These are phyloP conservation scores for Lasiosphaeria ovina DNA, from an alignment of 495 filamentous ascomycete genomes.

Conservation along the genomic window DNA sequence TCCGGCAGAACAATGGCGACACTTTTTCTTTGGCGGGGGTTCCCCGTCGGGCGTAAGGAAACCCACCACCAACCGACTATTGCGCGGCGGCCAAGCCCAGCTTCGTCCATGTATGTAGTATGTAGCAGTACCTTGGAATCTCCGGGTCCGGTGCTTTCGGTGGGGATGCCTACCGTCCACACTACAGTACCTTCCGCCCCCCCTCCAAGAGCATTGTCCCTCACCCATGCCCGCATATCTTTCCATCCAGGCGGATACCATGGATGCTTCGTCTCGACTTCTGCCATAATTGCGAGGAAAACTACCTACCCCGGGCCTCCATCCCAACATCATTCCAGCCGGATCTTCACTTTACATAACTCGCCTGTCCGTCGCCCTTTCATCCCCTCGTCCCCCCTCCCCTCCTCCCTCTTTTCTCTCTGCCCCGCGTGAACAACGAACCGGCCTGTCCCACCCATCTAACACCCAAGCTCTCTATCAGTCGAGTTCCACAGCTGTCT, in stretches of 20 bases:
- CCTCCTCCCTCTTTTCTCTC: neutral
- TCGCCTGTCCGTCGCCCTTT: neutral
- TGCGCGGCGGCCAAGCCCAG: no score
- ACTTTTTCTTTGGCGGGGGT: neutral
- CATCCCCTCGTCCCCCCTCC: neutral
- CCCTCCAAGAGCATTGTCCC: constrained; percentile 16
- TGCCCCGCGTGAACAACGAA: neutral
- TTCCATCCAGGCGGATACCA: constrained; percentile 24
- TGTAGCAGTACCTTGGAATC: constrained; percentile 22
- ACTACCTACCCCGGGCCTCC: constrained; percentile 19
- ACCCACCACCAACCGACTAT: neutral
- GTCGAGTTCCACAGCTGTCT: neutral
- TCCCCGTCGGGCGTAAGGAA: neutral
- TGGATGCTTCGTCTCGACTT: constrained; percentile 21
- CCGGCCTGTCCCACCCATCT: neutral
- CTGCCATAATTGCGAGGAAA: constrained; percentile 23
- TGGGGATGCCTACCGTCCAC: constrained; percentile 12
- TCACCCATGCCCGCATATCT: constrained; percentile 21
- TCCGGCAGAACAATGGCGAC: constrained; percentile 14
- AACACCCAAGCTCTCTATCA: constrained; percentile 6
- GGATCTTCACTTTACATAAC: constrained; percentile 7
- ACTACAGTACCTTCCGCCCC: neutral
- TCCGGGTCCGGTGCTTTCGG: constrained; percentile 20
- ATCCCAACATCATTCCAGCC: constrained; percentile 12
- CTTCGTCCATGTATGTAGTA: neutral